phyloP scores from a whole-genome alignment of 1,284 basidiomycete species.

The Tilletiaria anomala region DNA sequence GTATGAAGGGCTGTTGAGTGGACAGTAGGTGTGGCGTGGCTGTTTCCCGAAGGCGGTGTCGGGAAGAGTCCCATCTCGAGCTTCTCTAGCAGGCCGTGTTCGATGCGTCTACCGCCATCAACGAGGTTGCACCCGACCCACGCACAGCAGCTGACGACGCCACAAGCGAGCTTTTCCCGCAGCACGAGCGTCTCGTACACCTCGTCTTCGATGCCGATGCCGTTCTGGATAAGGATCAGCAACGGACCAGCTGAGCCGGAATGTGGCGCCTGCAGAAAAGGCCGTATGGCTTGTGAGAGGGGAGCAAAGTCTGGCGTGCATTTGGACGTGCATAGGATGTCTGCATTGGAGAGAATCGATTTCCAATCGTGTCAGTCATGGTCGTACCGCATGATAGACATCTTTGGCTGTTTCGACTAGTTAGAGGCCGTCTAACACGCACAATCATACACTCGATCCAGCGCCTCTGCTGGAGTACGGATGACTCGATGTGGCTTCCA shows the following conservation, averaged over 20 bases:
- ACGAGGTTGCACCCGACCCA: conserved; percentile 42
- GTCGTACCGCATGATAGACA: too few species aligned
- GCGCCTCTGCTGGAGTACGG: conserved; percentile 49
- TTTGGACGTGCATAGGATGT: conserved; percentile 54
- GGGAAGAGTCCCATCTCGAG: conserved; percentile 41
- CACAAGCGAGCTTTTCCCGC: conserved; percentile 8
- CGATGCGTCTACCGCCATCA: conserved; percentile 13
- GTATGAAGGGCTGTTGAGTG: too few species aligned
- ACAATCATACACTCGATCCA: conserved; percentile 52
- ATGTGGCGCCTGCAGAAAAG: conserved; percentile 44
- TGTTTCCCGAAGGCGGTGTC: not conserved
- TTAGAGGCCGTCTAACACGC: too few species aligned
- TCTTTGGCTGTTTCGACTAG: too few species aligned
- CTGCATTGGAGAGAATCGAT: too few species aligned
- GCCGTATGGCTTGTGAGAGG: conserved; percentile 50
- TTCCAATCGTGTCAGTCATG: too few species aligned
- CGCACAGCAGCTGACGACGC: conserved; percentile 40
- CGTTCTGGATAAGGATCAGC: conserved; percentile 62
- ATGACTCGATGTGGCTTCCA: conserved; percentile 57
- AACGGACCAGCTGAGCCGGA: conserved; percentile 42
- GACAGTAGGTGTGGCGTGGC: not conserved
- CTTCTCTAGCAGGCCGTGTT: conserved; percentile 17
- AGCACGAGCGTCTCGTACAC: conserved; percentile 48
- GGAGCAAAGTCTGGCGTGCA: conserved; percentile 55
- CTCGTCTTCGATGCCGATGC: conserved; percentile 57